These are phyloP conservation scores for Arctostaphylos glauca DNA, from an alignment of 148 eudicot species.

Conservation along the genomic window DNA sequence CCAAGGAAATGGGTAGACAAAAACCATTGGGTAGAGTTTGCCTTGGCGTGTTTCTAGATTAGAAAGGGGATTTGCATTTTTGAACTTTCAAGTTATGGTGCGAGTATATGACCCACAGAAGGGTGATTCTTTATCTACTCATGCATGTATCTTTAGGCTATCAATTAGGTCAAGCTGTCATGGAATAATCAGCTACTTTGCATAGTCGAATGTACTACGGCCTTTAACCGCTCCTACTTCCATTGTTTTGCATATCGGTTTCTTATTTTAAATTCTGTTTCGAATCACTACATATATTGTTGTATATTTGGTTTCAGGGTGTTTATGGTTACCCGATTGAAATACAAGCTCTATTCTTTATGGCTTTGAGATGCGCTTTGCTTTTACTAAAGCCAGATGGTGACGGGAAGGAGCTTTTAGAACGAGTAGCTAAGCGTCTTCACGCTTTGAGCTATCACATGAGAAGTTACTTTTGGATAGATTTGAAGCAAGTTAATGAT, in stretches of 20 bases:
- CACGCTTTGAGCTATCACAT: conserved; percentile 84
- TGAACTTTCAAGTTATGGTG: not conserved
- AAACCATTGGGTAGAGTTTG: not conserved
- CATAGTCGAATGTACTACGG: not conserved
- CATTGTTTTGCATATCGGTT: not conserved
- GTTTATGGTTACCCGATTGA: conserved; percentile 95
- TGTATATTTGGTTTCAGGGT: conserved; percentile 48
- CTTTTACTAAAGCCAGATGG: conserved; percentile 69
- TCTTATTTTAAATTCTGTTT: not conserved
- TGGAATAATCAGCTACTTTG: not conserved
- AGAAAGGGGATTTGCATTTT: not conserved
- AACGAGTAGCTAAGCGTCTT: conserved; percentile 73
- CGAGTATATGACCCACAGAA: not conserved
- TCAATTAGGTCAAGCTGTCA: not conserved
- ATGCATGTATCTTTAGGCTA: not conserved
- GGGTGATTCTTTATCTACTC: not conserved
- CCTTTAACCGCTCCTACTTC: not conserved
- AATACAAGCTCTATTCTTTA: conserved; percentile 94
- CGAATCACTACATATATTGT: not conserved
- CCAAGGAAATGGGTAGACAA: not conserved
- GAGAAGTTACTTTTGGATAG: conserved; percentile 86
- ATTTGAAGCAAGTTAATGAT: conserved; percentile 78
- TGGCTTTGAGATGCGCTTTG: conserved; percentile 86
- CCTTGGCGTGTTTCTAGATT: not conserved
- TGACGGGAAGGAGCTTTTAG: conserved; percentile 71